phyloP scores from a whole-genome alignment of 345 rosid genomes.

The Xanthoceras sorbifolium region DNA sequence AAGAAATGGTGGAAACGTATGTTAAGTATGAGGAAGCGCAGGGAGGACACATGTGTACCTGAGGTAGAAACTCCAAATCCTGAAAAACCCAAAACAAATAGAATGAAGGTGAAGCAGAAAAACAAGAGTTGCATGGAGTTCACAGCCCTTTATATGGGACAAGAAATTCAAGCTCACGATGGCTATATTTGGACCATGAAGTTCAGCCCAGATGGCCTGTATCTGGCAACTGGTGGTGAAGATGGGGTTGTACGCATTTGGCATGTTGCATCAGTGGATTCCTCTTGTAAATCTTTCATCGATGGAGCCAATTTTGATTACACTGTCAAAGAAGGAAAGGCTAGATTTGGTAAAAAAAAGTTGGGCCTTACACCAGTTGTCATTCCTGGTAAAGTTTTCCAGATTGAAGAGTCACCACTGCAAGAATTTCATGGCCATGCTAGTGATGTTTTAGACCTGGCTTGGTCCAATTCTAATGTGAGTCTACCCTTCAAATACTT shows the following conservation, averaged over 20 bases:
- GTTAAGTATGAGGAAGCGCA: constrained; percentile 20
- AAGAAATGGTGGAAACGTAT: constrained; percentile 62
- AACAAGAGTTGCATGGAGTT: constrained; percentile 72
- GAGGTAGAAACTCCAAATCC: constrained; percentile 18
- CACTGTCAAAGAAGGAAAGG: constrained; percentile 21
- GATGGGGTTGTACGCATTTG: constrained; percentile 80
- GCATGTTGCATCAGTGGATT: constrained; percentile 51
- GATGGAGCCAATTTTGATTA: constrained; percentile 22
- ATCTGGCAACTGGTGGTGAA: constrained; percentile 82
- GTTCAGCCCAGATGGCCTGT: constrained; percentile 86
- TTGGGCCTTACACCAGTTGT: constrained; percentile 34
- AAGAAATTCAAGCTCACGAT: constrained; percentile 75
- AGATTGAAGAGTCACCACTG: constrained; percentile 65
- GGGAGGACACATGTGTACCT: background rate
- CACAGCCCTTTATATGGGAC: constrained; percentile 54
- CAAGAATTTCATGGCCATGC: constrained; percentile 75
- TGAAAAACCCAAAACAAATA: constrained; percentile 31
- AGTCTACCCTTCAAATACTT: constrained; percentile 29
- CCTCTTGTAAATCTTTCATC: constrained; percentile 33
- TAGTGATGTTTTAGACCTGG: constrained; percentile 70
- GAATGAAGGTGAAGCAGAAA: constrained; percentile 57
- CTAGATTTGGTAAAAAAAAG: constrained; percentile 32
- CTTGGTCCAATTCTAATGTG: constrained; percentile 87
- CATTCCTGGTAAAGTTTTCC: constrained; percentile 67
- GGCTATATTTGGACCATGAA: constrained; percentile 74